Percentiles rank a stretch among this genome's conserved stretches.
Conservation (phyloP, 106 monocot species). For the Phalaenopsis aphrodite region DNA sequence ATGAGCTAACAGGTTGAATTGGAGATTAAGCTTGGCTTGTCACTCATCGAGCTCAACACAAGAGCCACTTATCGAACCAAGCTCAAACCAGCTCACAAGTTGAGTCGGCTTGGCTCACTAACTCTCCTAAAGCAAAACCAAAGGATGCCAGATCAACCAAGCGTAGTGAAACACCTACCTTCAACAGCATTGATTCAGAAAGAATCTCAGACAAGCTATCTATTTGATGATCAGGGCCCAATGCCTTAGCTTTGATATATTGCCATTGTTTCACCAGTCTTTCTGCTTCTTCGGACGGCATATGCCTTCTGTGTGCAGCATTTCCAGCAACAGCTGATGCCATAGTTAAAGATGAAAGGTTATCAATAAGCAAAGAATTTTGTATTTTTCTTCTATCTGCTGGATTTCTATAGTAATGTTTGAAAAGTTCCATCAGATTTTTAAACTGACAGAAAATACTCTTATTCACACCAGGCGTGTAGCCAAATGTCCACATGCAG, state of each 20-base stretch:
- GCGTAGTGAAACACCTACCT: slow-evolving; percentile 25
- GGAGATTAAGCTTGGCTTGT: too few species aligned
- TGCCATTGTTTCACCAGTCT: slow-evolving; percentile 77
- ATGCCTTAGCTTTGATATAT: slow-evolving; percentile 70
- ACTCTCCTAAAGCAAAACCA: neutral
- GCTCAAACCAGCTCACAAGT: too few species aligned
- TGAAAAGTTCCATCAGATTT: slow-evolving; percentile 25
- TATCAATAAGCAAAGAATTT: slow-evolving; percentile 20
- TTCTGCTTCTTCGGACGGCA: slow-evolving; percentile 82
- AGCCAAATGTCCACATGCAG: slow-evolving; percentile 10
- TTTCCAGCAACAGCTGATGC: slow-evolving; percentile 14
- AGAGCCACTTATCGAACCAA: too few species aligned
- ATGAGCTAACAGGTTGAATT: too few species aligned
- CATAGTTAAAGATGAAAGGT: slow-evolving; percentile 17
- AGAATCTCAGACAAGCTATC: slow-evolving; percentile 65
- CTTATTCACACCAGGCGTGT: slow-evolving; percentile 5
- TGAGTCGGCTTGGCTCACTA: too few species aligned
- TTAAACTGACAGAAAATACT: slow-evolving; percentile 22
- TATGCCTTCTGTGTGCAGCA: slow-evolving; percentile 27
- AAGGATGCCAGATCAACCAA: neutral
- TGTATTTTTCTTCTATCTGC: slow-evolving; percentile 7
- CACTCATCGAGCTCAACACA: too few species aligned
- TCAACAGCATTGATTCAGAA: slow-evolving; percentile 76
- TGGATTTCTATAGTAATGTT: slow-evolving; percentile 24
- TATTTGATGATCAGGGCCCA: slow-evolving; percentile 68